Evolutionary conservation across 179 eudicot genomes (phyloP).

Genomic region (Nepenthes alata): DNA sequence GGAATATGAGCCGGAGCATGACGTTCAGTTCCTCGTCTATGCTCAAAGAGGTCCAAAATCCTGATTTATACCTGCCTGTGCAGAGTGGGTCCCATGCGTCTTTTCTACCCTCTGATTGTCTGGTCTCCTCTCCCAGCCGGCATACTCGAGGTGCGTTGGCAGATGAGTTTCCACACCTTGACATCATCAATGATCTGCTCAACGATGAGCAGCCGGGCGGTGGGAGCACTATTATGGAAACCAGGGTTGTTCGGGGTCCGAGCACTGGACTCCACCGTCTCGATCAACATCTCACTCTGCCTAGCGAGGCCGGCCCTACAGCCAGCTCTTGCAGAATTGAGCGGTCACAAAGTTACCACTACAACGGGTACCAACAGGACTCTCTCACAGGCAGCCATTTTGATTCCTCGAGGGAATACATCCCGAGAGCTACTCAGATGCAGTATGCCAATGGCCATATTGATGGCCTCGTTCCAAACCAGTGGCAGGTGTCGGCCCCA

Average conservation of each 20-base stretch:
- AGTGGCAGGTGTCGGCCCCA: constrained; percentile 57
- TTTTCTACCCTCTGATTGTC: constrained; percentile 12
- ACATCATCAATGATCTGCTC: constrained; percentile 86
- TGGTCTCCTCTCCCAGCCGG: constrained; percentile 46
- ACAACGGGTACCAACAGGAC: constrained; percentile 37
- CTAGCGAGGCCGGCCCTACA: constrained; percentile 30
- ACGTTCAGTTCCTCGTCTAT: constrained; percentile 27
- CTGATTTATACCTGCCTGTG: constrained; percentile 31
- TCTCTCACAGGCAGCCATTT: constrained; percentile 33
- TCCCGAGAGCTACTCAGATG: constrained; percentile 32
- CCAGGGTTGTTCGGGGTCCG: constrained; percentile 26
- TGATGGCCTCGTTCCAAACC: constrained; percentile 37
- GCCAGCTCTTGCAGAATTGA: constrained; percentile 54
- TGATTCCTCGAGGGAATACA: constrained; percentile 34
- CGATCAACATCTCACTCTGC: constrained; percentile 36
- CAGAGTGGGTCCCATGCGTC: constrained; percentile 16
- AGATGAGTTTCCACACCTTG: constrained; percentile 93
- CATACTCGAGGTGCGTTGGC: constrained; percentile 29
- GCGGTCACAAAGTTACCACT: constrained; percentile 40
- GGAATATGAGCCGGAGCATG: constrained; percentile 28
- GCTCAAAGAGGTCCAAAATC: constrained; percentile 25
- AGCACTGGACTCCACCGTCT: constrained; percentile 30
- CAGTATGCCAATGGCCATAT: constrained; percentile 47
- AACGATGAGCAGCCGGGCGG: constrained; percentile 56
- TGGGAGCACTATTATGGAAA: constrained; percentile 16